These are phyloP conservation scores for Kodamaea alishanica DNA, from an alignment of 1,139 yeast species.

Conservation along the genomic window DNA sequence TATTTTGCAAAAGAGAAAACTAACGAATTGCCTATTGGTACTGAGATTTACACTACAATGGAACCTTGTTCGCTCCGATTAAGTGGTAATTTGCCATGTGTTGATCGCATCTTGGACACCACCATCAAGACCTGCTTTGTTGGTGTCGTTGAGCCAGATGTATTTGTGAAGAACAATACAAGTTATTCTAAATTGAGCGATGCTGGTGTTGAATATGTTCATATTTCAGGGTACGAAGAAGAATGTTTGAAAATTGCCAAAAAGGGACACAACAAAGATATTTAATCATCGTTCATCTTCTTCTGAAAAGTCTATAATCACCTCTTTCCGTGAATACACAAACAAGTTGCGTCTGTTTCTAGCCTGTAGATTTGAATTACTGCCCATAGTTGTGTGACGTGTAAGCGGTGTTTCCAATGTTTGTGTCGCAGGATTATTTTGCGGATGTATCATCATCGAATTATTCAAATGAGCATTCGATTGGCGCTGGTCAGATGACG, in stretches of 20 bases:
- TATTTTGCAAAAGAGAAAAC: slow-evolving; percentile 43
- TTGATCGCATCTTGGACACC: slow-evolving; percentile 63
- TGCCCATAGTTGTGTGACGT: background rate
- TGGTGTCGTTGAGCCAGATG: slow-evolving; percentile 88
- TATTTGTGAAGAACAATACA: slow-evolving; percentile 75
- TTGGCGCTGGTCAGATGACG: slow-evolving; percentile 12
- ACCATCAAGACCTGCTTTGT: slow-evolving; percentile 74
- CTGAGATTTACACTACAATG: slow-evolving; percentile 91
- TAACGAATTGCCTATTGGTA: slow-evolving; percentile 62
- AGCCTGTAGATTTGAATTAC: background rate
- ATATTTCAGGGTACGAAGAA: slow-evolving; percentile 82
- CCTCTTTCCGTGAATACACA: slow-evolving; percentile 55
- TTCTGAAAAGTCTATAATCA: slow-evolving; percentile 29
- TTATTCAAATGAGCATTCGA: slow-evolving; percentile 15
- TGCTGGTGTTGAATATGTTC: slow-evolving; percentile 66
- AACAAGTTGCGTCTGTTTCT: slow-evolving; percentile 43
- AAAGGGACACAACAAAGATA: slow-evolving; percentile 55
- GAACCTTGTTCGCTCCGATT: slow-evolving; percentile 91
- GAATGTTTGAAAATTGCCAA: slow-evolving; percentile 69
- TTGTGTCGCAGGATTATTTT: background rate
- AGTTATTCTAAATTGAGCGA: slow-evolving; percentile 53
- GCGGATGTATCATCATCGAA: background rate
- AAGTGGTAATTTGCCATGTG: slow-evolving; percentile 90
- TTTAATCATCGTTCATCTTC: slow-evolving; percentile 9
- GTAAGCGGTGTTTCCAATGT: background rate